Base-by-base conservation (phyloP, 495 filamentous ascomycete genomes). In the Aspergillus avenaceus region DNA sequence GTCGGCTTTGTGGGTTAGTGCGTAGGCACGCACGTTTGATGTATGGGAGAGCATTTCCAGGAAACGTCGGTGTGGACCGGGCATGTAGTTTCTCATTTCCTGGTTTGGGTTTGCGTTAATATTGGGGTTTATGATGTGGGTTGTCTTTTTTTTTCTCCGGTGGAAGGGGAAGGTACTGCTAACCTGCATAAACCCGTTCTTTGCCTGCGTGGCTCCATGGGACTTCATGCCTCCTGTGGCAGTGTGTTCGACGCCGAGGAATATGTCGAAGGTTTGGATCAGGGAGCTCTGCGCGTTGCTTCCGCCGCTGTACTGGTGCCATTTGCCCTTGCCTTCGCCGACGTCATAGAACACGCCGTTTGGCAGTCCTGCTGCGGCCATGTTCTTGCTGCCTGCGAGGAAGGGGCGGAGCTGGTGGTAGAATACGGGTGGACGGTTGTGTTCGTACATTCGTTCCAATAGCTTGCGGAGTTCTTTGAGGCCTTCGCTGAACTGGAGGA, bases 51-150 rank as follows among this genome's bases (percentile, higher is more conserved):
- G 81, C 38, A 86, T 81, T 50, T 87, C 76, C 0, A 98, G 76
- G 70, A 98, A 98, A 28, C 84, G 83, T 2, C 87, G 84, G 55
- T 98, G 93, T 0, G 90, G 83, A 0, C 88, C 92, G 8, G 93
- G 93, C 93, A 98, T 97, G 69, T 98, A 98, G 22, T 78, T 80
- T 28, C 93, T 85, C 93, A 98, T 98, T 58, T 96, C 89, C 68
- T 87, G 24, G n/a, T 8, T 4, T 34, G 18, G 14, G 19, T 26
- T 26, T 2, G 25, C 22, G 31, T 19, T 24, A 24, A 14, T 5
- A 21, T 11, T 32, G 16, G 14, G 12, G 13, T 14, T 0, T 14
- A 21, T 41, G 18, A n/a, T n/a, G n/a, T n/a, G n/a, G n/a, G n/a
- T n/a, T n/a, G n/a, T n/a, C n/a, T n/a, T n/a, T n/a, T n/a, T n/a